Percentiles rank a stretch among this genome's conserved stretches.
These are phyloP conservation scores for Chenopodium berlandieri DNA, from an alignment of 148 eudicot species.

Conservation along the genomic window DNA sequence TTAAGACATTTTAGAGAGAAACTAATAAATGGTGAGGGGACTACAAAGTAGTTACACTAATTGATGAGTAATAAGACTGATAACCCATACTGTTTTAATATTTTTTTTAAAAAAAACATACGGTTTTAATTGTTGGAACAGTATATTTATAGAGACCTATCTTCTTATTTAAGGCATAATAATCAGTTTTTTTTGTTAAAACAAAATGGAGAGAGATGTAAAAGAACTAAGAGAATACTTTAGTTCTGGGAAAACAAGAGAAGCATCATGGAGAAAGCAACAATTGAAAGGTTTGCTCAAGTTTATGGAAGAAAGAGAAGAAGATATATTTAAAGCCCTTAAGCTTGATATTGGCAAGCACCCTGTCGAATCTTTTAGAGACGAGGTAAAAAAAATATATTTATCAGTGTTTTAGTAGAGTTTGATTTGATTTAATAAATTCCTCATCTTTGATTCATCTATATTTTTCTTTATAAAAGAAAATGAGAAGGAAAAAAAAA, in stretches of 20 bases:
- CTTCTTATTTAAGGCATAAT: not conserved
- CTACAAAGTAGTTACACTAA: not conserved
- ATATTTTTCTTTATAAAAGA: no score
- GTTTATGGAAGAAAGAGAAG: slow-evolving; percentile 48
- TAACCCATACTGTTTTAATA: not conserved
- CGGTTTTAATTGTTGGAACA: no score
- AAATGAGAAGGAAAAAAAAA: no score
- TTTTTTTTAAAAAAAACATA: no score
- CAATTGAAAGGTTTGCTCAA: slow-evolving; percentile 46
- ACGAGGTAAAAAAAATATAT: slow-evolving; percentile 45
- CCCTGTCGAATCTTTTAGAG: slow-evolving; percentile 57
- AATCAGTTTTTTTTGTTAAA: not conserved
- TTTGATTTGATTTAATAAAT: no score
- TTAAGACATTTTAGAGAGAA: not conserved
- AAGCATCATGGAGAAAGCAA: slow-evolving; percentile 54
- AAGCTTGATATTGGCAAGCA: slow-evolving; percentile 64
- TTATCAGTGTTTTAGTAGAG: no score
- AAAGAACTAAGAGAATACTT: slow-evolving; percentile 52
- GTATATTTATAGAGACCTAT: not conserved
- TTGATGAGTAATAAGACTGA: no score
- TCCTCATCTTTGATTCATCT: no score
- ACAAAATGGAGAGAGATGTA: slow-evolving; percentile 38
- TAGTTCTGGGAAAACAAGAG: slow-evolving; percentile 56
- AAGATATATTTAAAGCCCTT: slow-evolving; percentile 46
- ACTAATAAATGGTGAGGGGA: not conserved